phyloP scores from a whole-genome alignment of 176 grass and related monocot genomes.

The Alloteropsis semialata region DNA sequence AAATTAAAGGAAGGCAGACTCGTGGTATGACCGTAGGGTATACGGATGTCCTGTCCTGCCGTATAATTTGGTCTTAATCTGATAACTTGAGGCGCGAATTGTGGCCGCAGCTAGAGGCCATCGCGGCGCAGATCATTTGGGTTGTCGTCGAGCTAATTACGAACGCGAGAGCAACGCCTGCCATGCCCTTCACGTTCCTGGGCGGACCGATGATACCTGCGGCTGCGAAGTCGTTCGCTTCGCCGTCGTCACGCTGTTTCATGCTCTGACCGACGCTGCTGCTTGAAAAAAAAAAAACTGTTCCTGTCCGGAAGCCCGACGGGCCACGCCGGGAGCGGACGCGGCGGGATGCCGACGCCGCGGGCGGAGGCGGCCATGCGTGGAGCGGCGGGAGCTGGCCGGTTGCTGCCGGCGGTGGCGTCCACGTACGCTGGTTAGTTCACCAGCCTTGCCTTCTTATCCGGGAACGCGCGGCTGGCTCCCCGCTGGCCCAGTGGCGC shows the following conservation, averaged over 20 bases:
- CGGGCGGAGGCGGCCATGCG: not conserved
- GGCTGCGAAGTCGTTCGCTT: not conserved
- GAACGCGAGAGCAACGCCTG: conserved; percentile 7
- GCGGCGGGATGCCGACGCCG: not conserved
- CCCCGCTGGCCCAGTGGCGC: not conserved
- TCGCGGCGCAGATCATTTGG: not conserved
- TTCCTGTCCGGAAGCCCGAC: no score
- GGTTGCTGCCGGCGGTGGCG: not conserved
- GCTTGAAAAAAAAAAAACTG: no score
- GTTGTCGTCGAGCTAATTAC: conserved; percentile 6
- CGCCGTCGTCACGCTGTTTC: not conserved
- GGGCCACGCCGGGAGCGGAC: not conserved
- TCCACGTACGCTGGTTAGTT: no score
- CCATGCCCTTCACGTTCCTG: conserved; percentile 15
- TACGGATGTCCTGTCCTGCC: no score
- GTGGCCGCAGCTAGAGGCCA: not conserved
- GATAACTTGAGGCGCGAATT: not conserved
- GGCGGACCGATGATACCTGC: not conserved
- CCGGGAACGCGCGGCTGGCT: not conserved
- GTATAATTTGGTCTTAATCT: not conserved
- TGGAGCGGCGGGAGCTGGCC: not conserved
- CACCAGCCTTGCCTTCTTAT: not conserved
- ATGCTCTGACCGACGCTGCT: not conserved
- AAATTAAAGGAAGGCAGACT: not conserved
- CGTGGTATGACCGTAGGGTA: not conserved